Conservation (phyloP, 2,329 filamentous ascomycete species). For the Fusarium pseudonygamai region DNA sequence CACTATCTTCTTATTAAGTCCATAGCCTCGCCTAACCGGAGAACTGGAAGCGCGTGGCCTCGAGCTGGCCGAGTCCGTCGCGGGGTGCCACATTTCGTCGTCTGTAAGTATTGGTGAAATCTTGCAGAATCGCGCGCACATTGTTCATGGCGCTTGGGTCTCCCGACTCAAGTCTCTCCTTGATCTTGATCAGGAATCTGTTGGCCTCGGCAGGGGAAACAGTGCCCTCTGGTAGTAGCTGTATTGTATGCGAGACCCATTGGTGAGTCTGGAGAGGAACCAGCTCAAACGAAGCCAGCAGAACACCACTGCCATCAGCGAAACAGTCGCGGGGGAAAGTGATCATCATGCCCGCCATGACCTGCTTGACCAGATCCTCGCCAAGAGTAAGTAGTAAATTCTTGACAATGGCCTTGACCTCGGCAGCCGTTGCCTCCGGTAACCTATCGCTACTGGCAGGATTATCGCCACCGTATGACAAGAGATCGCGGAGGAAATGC, state of each 20-base stretch:
- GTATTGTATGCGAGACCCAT: conserved; percentile 87
- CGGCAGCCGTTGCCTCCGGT: conserved; percentile 68
- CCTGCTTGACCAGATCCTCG: conserved; percentile 82
- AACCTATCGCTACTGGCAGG: conserved; percentile 69
- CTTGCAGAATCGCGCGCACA: conserved; percentile 86
- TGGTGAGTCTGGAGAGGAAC: conserved; percentile 79
- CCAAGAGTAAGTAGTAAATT: conserved; percentile 76
- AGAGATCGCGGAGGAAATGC: conserved; percentile 90
- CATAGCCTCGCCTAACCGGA: conserved; percentile 45
- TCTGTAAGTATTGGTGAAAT: conserved; percentile 95
- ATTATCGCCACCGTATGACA: conserved; percentile 86
- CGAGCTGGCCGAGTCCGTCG: conserved; percentile 87
- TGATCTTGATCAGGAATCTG: conserved; percentile 81
- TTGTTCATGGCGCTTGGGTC: conserved; percentile 72
- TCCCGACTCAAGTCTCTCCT: conserved; percentile 76
- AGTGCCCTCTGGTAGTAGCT: conserved; percentile 83
- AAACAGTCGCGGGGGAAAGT: conserved; percentile 97
- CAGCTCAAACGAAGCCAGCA: conserved; percentile 88
- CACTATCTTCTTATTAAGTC: neutral
- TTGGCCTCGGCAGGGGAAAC: conserved; percentile 83
- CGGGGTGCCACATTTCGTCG: conserved; percentile 94
- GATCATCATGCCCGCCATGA: conserved; percentile 99
- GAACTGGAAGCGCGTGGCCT: conserved; percentile 89
- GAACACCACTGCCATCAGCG: conserved; percentile 90
- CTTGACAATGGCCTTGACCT: conserved; percentile 78